These are phyloP conservation scores for Leucaena leucocephala DNA, from an alignment of 306 rosid species.

Conservation along the genomic window DNA sequence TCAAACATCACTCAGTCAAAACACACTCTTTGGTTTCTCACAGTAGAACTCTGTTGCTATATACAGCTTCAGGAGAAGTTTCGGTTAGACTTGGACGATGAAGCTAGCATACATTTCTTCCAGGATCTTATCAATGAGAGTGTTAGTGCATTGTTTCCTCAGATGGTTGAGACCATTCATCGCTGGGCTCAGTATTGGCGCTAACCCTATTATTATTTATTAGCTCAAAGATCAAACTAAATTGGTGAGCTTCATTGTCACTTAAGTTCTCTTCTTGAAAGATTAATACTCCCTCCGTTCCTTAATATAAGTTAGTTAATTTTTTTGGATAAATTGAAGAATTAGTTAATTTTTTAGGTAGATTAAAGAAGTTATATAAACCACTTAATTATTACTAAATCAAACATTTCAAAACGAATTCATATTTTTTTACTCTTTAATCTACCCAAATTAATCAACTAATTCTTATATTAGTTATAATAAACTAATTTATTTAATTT, in stretches of 20 bases:
- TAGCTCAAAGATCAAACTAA: slow-evolving; percentile 20
- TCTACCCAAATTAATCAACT: too few species aligned
- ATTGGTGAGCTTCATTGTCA: slow-evolving; percentile 27
- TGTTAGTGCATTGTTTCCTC: slow-evolving; percentile 95
- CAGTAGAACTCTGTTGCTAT: slow-evolving; percentile 31
- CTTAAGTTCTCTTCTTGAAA: background rate
- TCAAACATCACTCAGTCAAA: slow-evolving; percentile 28
- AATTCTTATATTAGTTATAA: too few species aligned
- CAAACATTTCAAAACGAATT: too few species aligned
- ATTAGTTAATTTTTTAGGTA: too few species aligned
- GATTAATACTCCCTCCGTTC: background rate
- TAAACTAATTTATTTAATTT: too few species aligned
- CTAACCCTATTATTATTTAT: slow-evolving; percentile 41
- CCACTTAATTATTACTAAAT: too few species aligned
- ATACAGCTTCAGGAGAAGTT: slow-evolving; percentile 94
- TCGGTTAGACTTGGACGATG: slow-evolving; percentile 97
- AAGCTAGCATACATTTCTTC: slow-evolving; percentile 94
- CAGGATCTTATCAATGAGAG: slow-evolving; percentile 98
- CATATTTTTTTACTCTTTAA: too few species aligned
- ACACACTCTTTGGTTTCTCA: slow-evolving; percentile 35
- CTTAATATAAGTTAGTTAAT: too few species aligned
- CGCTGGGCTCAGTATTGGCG: slow-evolving; percentile 99
- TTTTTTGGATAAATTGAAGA: too few species aligned
- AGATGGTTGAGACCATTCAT: slow-evolving; percentile 99
- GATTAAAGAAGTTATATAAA: too few species aligned